Percentiles rank a stretch among this genome's conserved stretches.
Conservation (phyloP, 2,329 filamentous ascomycete genomes). For the Cordyceps pruinosa region DNA sequence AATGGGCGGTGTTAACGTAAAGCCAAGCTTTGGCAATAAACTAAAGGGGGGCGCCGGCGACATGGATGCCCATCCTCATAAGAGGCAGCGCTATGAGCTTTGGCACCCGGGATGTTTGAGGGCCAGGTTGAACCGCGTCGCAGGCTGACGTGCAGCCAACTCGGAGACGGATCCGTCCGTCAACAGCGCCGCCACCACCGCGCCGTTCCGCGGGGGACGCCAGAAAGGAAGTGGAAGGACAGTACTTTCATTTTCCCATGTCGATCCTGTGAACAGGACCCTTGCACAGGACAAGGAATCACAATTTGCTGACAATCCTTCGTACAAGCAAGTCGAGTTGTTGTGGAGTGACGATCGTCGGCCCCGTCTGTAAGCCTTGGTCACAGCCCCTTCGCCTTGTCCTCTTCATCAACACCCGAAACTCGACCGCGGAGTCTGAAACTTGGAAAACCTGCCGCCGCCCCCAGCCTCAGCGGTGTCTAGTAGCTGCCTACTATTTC, state of each 20-base stretch:
- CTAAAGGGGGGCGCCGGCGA: background rate
- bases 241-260: constrained; percentile 2
- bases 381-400: background rate
- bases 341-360: background rate
- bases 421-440: constrained; percentile 7
- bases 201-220: no score
- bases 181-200: background rate
- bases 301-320: no score
- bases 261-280: background rate
- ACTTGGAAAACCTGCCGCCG: background rate
- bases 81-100: background rate
- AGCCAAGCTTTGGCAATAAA: background rate
- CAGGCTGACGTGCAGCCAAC: constrained; percentile 2
- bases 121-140: background rate
- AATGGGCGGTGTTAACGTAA: background rate
- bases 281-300: no score
- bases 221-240: no score
- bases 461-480: background rate
- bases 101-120: background rate
- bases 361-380: background rate
- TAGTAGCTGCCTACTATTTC: background rate
- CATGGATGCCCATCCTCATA: background rate
- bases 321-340: background rate
- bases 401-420: background rate
- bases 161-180: background rate